Evolutionary conservation across 2,329 filamentous ascomycete genomes (phyloP).

Genomic region (Colletotrichum neosansevieriae): DNA sequence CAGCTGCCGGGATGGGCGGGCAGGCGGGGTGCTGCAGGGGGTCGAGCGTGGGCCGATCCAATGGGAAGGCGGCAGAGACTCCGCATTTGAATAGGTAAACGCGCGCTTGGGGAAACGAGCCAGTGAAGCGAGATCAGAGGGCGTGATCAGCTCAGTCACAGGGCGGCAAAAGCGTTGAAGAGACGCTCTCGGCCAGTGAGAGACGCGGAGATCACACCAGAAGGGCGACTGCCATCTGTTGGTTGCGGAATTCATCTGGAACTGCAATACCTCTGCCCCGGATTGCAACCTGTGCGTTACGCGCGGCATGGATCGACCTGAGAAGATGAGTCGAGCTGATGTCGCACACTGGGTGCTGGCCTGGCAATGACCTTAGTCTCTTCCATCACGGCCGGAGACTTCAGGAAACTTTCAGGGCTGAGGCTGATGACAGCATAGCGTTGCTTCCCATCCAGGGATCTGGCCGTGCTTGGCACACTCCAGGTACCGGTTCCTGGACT

Average conservation of each 20-base stretch:
- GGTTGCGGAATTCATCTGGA: constrained; percentile 28
- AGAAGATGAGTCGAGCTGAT: constrained; percentile 16
- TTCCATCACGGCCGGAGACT: background rate
- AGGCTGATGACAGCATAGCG: constrained; percentile 35
- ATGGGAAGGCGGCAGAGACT: constrained; percentile 17
- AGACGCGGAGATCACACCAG: background rate
- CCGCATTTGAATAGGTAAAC: constrained; percentile 27
- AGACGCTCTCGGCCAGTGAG: background rate
- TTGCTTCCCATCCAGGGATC: constrained; percentile 37
- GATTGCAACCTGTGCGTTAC: constrained; percentile 18
- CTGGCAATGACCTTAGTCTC: too few species aligned
- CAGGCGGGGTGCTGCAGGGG: constrained; percentile 30
- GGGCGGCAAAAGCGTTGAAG: constrained; percentile 8
- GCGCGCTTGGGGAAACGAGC: constrained; percentile 40
- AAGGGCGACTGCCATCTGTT: constrained; percentile 23
- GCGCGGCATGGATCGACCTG: background rate
- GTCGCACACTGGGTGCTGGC: background rate
- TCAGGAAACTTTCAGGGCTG: constrained; percentile 33
- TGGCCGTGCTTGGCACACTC: constrained; percentile 30
- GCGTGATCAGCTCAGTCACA: background rate
- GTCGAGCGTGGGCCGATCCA: constrained; percentile 7
- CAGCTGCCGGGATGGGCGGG: constrained; percentile 28
- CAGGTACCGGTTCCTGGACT: constrained; percentile 30
- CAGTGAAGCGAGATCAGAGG: background rate
- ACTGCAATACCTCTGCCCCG: background rate